Conservation (phyloP, 1,284 basidiomycete species). For the Naganishia sp. region DNA sequence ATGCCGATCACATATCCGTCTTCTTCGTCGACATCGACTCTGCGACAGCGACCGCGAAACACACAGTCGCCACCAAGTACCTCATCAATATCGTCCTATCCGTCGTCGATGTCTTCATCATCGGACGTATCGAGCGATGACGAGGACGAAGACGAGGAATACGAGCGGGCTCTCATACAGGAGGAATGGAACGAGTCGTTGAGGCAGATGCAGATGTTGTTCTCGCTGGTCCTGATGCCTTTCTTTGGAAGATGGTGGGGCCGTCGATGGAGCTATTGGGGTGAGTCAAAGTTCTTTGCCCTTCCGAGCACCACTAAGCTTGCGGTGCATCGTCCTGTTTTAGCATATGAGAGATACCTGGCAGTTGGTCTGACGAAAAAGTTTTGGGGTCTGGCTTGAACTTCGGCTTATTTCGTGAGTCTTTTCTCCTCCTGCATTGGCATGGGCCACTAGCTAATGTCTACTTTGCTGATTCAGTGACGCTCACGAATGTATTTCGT, state of each 20-base stretch:
- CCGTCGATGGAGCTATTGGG: conserved; percentile 78
- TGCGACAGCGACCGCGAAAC: neutral
- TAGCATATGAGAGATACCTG: conserved; percentile 72
- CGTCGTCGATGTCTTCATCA: conserved; percentile 22
- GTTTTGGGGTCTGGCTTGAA: conserved; percentile 58
- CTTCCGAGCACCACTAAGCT: neutral
- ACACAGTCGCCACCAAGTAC: conserved; percentile 21
- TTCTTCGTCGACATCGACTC: conserved; percentile 5
- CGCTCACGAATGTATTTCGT: too few relatives aligned
- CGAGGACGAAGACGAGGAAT: conserved; percentile 62
- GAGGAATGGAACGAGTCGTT: conserved; percentile 91
- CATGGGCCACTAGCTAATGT: too few relatives aligned
- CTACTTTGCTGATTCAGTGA: too few relatives aligned
- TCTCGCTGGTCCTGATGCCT: conserved; percentile 77
- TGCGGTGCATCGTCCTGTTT: neutral
- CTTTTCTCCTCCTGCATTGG: too few relatives aligned
- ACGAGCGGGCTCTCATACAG: conserved; percentile 68
- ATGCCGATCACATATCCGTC: conserved; percentile 15
- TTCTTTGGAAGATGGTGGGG: conserved; percentile 86
- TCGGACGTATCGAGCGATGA: conserved; percentile 27
- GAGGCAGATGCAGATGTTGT: conserved; percentile 75
- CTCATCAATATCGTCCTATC: conserved; percentile 20
- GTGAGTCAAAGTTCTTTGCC: conserved; percentile 58
- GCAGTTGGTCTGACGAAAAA: conserved; percentile 66
- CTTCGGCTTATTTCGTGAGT: neutral